These are phyloP conservation scores for Prunus fruticosa DNA, from an alignment of 306 rosid genomes.

Conservation along the genomic window DNA sequence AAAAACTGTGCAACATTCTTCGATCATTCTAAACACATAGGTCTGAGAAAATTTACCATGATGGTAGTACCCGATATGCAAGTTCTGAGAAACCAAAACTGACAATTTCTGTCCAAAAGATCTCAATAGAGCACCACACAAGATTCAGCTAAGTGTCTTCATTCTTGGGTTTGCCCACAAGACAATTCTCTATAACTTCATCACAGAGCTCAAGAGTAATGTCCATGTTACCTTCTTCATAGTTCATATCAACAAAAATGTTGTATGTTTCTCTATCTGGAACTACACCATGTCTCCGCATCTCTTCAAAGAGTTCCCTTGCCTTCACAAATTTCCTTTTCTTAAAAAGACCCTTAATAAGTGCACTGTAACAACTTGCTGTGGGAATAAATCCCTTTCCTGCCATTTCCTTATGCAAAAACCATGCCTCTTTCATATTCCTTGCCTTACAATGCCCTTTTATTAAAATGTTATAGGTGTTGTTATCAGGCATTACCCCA, in stretches of 20 bases:
- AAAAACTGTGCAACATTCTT: background rate
- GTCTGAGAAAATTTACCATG: background rate
- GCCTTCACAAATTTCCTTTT: background rate
- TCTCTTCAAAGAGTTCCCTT: background rate
- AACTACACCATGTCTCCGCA: background rate
- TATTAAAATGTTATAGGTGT: background rate
- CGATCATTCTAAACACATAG: background rate
- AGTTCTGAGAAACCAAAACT: constrained; percentile 8
- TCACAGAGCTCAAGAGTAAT: background rate
- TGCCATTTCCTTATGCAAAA: constrained; percentile 3
- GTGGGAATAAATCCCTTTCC: constrained; percentile 1
- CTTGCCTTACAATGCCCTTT: background rate
- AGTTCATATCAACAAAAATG: background rate
- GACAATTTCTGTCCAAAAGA: background rate
- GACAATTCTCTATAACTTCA: constrained; percentile 20
- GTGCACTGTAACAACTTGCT: background rate
- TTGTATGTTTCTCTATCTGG: background rate
- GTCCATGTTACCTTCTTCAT: background rate
- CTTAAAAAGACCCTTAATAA: background rate
- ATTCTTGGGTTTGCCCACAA: constrained; percentile 28
- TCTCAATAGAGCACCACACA: constrained; percentile 11
- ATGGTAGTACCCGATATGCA: background rate
- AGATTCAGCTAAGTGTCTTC: constrained; percentile 30
- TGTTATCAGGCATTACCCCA: background rate
- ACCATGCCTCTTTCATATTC: background rate